phyloP scores from a whole-genome alignment of 345 rosid species.

The Balakata baccata region DNA sequence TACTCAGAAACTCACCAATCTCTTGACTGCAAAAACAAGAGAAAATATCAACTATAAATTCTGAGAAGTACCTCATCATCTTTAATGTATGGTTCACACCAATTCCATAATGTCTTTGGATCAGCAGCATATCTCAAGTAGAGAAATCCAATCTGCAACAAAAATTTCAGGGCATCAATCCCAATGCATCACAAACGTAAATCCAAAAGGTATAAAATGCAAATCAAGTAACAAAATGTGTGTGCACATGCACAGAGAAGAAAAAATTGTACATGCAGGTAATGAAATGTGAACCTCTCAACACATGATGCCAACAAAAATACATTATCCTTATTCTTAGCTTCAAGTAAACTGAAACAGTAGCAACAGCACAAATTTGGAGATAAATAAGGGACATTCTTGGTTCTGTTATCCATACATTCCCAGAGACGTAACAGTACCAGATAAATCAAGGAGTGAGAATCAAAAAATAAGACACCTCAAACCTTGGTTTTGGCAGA shows the following conservation, averaged over 20 bases:
- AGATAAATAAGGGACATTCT: neutral
- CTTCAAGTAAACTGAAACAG: slow-evolving; percentile 5
- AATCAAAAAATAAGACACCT: slow-evolving; percentile 44
- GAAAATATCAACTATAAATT: neutral
- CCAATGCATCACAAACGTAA: slow-evolving; percentile 2
- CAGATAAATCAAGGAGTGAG: slow-evolving; percentile 27
- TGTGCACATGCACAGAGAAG: too few relatives aligned
- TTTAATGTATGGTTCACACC: slow-evolving; percentile 85
- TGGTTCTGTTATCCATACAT: slow-evolving; percentile 6
- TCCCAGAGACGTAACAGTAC: slow-evolving; percentile 14
- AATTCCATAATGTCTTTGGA: slow-evolving; percentile 87
- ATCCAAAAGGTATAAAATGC: neutral
- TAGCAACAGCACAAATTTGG: slow-evolving; percentile 7
- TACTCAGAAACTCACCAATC: neutral
- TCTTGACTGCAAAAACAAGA: too few relatives aligned
- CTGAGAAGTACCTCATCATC: slow-evolving; percentile 75
- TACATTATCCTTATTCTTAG: slow-evolving; percentile 7
- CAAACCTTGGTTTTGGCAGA: slow-evolving; percentile 56
- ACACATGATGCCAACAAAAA: slow-evolving; percentile 7
- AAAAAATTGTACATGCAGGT: neutral
- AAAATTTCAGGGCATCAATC: slow-evolving; percentile 16
- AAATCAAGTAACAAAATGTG: neutral
- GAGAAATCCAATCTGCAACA: slow-evolving; percentile 84
- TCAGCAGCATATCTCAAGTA: slow-evolving; percentile 94
- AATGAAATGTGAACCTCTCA: slow-evolving; percentile 16